Evolutionary conservation across 169 alveolate genomes (phyloP), one percentile per base, ranked within the genome.

Genomic region (Cryptosporidium baileyi): DNA sequence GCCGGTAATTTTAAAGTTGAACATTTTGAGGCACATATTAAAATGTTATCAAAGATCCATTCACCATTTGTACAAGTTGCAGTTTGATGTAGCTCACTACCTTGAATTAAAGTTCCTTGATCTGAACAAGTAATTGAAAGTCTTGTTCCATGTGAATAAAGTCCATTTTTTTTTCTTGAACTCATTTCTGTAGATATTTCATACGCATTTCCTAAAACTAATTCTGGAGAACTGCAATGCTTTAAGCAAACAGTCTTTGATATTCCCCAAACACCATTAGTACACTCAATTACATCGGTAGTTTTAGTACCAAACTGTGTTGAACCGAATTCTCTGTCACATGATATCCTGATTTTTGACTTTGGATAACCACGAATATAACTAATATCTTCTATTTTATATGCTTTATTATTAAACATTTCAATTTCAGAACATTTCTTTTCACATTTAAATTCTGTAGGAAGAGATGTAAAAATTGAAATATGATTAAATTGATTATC

Each of bases 31-130:
- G 85, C 85, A 22, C 85, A 74, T 6, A 74, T 74, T 24, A 74
- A n/a, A 2, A 59, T 44, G 26, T 74, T 74, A 28, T 74, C 85
- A 74, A 74, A 74, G 38, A 74, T 38, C 85, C 85, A 74, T 22
- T 74, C 85, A 34, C 85, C 85, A 19, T 74, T 74, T 6, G 67
- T 74, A 41, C 85, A 74, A 19, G 59, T 74, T 17, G 85, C 85
- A 34, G 67, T 32, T 19, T 74, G 85, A 34, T 59, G 52, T n/a
- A 51, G 51, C 9, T 74, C 85, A 19, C 60, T 59, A 11, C 85
- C 85, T 47, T 74, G 85, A 7, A 74, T 57, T 6, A 74, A 26
- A 9, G 65, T 74, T 34, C 85, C 85, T 22, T 54, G 67, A 36
- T 74, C 85, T 17, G 85, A 74, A 19, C 85, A 74, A 30, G 85